Conservation (phyloP, 108 stramenopile genomes). For the Epithemia pelagica region DNA sequence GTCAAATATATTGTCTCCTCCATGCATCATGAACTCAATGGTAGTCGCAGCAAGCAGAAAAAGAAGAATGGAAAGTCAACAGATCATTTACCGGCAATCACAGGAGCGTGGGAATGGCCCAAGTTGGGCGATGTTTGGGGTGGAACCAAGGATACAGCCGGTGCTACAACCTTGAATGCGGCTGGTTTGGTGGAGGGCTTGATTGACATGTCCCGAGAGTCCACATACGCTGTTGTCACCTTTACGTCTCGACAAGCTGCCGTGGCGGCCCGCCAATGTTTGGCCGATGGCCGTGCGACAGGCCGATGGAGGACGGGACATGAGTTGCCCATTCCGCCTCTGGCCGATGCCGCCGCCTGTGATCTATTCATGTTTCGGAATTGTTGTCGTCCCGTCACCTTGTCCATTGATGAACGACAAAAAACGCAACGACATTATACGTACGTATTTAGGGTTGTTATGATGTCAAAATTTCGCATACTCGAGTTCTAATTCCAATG, state of each 20-base stretch:
- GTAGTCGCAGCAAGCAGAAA: not conserved
- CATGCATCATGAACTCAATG: not conserved
- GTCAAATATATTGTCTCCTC: not conserved
- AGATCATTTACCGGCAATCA: not conserved
- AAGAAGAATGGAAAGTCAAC: not conserved
- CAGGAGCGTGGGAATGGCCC: slow-evolving; percentile 6
- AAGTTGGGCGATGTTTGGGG: not conserved
- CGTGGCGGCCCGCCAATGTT: slow-evolving; percentile 72
- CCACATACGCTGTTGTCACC: slow-evolving; percentile 82
- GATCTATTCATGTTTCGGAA: slow-evolving; percentile 68
- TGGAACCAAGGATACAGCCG: not conserved
- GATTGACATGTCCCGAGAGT: slow-evolving; percentile 54
- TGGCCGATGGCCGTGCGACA: slow-evolving; percentile 72
- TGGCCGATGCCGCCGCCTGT: slow-evolving; percentile 78
- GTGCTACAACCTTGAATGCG: not conserved
- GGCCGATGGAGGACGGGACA: slow-evolving; percentile 55
- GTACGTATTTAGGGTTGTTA: slow-evolving; percentile 26
- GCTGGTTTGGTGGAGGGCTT: slow-evolving; percentile 3
- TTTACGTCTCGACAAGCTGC: slow-evolving; percentile 85
- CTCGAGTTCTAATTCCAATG: not conserved
- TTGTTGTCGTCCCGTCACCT: slow-evolving; percentile 82
- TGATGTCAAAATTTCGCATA: not conserved
- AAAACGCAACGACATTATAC: slow-evolving; percentile 49
- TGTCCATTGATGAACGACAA: slow-evolving; percentile 70
- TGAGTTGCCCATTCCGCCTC: slow-evolving; percentile 67